phyloP scores from a whole-genome alignment of 176 grass and related monocot species.

The Oryza meyeriana region DNA sequence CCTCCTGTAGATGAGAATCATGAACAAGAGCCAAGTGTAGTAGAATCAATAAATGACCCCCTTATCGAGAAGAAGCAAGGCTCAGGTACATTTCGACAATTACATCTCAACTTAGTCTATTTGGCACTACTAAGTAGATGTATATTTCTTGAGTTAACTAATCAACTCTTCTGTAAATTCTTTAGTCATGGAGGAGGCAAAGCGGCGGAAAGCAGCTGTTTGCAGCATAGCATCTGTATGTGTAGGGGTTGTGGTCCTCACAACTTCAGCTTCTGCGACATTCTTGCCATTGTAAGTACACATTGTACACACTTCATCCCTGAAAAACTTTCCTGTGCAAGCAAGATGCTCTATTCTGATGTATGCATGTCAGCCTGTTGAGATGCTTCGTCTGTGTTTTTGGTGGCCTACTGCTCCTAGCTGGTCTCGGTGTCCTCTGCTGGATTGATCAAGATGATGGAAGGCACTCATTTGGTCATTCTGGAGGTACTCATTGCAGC shows the following conservation, averaged over 20 bases:
- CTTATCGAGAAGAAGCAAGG: slow-evolving; percentile 62
- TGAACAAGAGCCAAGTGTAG: slow-evolving; percentile 29
- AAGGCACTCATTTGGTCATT: slow-evolving; percentile 68
- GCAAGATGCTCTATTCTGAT: slow-evolving; percentile 14
- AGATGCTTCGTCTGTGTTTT: slow-evolving; percentile 37
- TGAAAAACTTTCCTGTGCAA: neutral
- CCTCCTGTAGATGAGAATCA: slow-evolving; percentile 28
- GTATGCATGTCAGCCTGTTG: slow-evolving; percentile 27
- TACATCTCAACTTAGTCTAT: neutral
- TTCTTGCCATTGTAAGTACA: slow-evolving; percentile 73
- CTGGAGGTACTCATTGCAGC: slow-evolving; percentile 53
- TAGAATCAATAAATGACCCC: slow-evolving; percentile 44
- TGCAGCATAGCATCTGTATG: slow-evolving; percentile 73
- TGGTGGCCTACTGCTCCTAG: slow-evolving; percentile 58
- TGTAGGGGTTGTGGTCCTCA: slow-evolving; percentile 67
- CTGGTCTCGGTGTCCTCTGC: slow-evolving; percentile 49
- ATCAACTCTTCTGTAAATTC: neutral
- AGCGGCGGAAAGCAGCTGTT: slow-evolving; percentile 59
- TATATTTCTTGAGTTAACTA: neutral
- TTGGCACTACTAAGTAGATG: slow-evolving; percentile 11
- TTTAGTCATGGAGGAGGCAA: slow-evolving; percentile 59
- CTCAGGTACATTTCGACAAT: slow-evolving; percentile 44
- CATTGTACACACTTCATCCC: neutral
- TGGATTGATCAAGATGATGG: slow-evolving; percentile 74
- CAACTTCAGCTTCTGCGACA: slow-evolving; percentile 60